Evolutionary conservation across 305 asterid genomes (phyloP).

Genomic region (Fraxinus baroniana): DNA sequence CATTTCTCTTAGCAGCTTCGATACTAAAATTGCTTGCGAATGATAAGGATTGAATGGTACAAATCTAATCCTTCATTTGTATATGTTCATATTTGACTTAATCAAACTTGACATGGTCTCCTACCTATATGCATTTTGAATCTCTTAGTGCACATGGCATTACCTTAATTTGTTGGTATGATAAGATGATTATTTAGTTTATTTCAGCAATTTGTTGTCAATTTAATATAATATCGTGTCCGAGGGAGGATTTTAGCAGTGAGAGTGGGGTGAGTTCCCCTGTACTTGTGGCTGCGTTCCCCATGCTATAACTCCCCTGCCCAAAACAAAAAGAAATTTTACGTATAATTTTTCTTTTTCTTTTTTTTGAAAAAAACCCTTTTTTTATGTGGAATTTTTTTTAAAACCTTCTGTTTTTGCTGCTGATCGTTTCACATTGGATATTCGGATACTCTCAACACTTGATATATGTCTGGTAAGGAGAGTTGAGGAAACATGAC

Average conservation of each 20-base stretch:
- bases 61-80: not conserved
- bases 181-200: not conserved
- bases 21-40: conserved; percentile 90
- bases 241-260: not conserved
- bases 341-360: too few relatives aligned
- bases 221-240: not conserved
- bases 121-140: not conserved
- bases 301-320: not conserved
- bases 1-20: conserved; percentile 92
- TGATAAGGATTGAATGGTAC: conserved; percentile 21
- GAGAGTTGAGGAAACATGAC: not conserved
- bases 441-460: not conserved
- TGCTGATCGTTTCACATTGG: not conserved
- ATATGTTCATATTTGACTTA: not conserved
- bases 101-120: not conserved
- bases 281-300: not conserved
- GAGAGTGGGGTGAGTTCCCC: not conserved
- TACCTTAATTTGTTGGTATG: not conserved
- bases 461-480: not conserved
- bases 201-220: not conserved
- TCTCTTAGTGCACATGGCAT: not conserved
- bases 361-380: too few relatives aligned
- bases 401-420: not conserved
- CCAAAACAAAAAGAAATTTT: not conserved
- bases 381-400: not conserved